phyloP scores from a whole-genome alignment of 768 basidiomycete genomes.

The Pleurotus djamor region DNA sequence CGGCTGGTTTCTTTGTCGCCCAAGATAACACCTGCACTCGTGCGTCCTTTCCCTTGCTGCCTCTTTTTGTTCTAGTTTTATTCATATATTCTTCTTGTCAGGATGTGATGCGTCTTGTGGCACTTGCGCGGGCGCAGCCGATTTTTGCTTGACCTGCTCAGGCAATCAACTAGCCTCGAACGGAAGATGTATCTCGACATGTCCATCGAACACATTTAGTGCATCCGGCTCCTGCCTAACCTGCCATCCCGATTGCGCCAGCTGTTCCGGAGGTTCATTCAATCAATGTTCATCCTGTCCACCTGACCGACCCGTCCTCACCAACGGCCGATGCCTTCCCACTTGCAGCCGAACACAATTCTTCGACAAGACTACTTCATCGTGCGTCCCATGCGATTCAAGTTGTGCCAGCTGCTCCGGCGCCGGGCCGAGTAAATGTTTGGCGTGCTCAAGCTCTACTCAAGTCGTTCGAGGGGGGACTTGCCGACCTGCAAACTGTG shows the following conservation, averaged over 20 bases:
- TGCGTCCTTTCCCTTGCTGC: constrained; percentile 32
- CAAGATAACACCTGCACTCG: constrained; percentile 76
- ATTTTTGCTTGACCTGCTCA: constrained; percentile 74
- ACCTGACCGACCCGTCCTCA: constrained; percentile 64
- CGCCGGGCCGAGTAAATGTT: constrained; percentile 62
- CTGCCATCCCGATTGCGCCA: constrained; percentile 86
- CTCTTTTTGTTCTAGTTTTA: background rate
- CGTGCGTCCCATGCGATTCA: constrained; percentile 72
- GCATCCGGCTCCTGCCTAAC: constrained; percentile 64
- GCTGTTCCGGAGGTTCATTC: constrained; percentile 78
- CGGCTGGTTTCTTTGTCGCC: constrained; percentile 70
- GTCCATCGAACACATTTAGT: constrained; percentile 70
- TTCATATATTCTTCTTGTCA: constrained; percentile 17
- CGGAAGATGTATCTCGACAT: constrained; percentile 75
- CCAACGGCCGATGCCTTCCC: constrained; percentile 74
- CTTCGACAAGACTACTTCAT: constrained; percentile 61
- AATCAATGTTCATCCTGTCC: constrained; percentile 78
- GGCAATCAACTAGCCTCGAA: constrained; percentile 62
- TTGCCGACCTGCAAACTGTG: constrained; percentile 66
- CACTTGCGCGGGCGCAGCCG: constrained; percentile 65
- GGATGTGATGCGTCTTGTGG: constrained; percentile 72
- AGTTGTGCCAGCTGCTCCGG: constrained; percentile 80
- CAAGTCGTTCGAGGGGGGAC: constrained; percentile 63
- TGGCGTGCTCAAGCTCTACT: constrained; percentile 66
- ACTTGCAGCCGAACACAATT: constrained; percentile 74